Evolutionary conservation across 345 rosid genomes (phyloP).

Genomic region (Melaleuca quinquenervia): DNA sequence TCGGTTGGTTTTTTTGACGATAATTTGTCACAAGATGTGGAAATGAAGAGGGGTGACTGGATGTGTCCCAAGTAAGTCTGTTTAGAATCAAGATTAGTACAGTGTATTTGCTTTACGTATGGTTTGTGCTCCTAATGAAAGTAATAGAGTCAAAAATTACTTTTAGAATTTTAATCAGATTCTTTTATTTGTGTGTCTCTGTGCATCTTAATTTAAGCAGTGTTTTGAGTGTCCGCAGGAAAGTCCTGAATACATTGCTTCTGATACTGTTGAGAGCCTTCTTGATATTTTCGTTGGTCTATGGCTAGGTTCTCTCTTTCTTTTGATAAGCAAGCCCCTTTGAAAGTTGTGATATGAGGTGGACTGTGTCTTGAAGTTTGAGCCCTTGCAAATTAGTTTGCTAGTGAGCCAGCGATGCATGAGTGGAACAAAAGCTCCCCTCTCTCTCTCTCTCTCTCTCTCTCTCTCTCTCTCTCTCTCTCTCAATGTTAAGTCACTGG

Average conservation of each 20-base stretch:
- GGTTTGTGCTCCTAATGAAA: not conserved
- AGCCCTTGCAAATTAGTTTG: not conserved
- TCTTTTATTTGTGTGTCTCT: not conserved
- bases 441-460: not conserved
- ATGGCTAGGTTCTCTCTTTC: not conserved
- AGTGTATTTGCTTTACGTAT: not conserved
- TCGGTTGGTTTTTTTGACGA: constrained; percentile 4
- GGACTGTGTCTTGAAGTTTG: not conserved
- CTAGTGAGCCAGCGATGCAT: not conserved
- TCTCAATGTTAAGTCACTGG: not conserved
- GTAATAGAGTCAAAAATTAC: not conserved
- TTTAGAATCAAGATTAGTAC: not conserved
- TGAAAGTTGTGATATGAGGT: not conserved
- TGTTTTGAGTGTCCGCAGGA: not conserved
- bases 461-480: not conserved
- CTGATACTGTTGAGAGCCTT: not conserved
- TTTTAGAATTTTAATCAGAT: not conserved
- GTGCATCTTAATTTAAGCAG: not conserved
- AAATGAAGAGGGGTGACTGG: constrained; percentile 73
- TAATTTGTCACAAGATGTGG: constrained; percentile 21
- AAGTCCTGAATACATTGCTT: not conserved
- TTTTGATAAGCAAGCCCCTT: not conserved
- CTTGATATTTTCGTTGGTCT: not conserved
- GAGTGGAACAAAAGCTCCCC: not conserved
- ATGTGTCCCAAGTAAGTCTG: constrained; percentile 70